phyloP scores from a whole-genome alignment of 1,139 yeast species.

The Suhomyces guaymorum region DNA sequence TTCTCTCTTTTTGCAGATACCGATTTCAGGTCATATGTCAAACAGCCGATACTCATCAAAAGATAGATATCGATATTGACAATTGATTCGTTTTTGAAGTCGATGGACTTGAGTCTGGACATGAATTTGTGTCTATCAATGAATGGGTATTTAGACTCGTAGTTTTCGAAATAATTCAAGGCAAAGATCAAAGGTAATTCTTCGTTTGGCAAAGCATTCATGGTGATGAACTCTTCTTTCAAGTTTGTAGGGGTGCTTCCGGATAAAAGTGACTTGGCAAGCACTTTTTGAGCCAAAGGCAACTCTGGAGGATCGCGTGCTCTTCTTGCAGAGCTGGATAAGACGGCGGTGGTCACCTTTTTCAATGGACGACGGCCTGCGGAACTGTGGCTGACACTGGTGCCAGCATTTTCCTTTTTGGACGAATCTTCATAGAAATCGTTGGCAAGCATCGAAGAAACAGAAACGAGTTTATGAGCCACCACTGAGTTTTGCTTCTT shows the following conservation, averaged over 20 bases:
- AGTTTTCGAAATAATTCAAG: conserved; percentile 40
- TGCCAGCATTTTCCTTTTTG: not conserved
- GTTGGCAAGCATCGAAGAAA: conserved; percentile 16
- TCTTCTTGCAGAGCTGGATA: conserved; percentile 12
- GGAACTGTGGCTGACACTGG: not conserved
- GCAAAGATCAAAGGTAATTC: conserved; percentile 35
- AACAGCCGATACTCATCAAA: conserved; percentile 43
- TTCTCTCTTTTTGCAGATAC: conserved; percentile 18
- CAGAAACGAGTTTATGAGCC: conserved; percentile 16
- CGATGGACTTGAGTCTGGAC: conserved; percentile 24
- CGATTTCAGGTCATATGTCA: conserved; percentile 32
- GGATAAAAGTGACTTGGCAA: conserved; percentile 9
- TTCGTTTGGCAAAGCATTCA: conserved; percentile 31
- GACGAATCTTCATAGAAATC: conserved; percentile 7
- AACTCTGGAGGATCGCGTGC: conserved; percentile 8
- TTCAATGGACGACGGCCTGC: conserved; percentile 8
- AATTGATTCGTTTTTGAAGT: conserved; percentile 39
- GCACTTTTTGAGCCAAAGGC: conserved; percentile 12
- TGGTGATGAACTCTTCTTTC: conserved; percentile 40
- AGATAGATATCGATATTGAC: conserved; percentile 41
- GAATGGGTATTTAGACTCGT: conserved; percentile 39
- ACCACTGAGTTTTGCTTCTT: conserved; percentile 5
- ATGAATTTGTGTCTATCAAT: conserved; percentile 27
- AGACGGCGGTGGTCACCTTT: conserved; percentile 12
- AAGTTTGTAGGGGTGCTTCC: conserved; percentile 17